A percentile compares a stretch with the other conserved stretches of the same genome.
phyloP scores from a whole-genome alignment of 371 early-diverging fungal species.

The Neoconidiobolus thromboides region DNA sequence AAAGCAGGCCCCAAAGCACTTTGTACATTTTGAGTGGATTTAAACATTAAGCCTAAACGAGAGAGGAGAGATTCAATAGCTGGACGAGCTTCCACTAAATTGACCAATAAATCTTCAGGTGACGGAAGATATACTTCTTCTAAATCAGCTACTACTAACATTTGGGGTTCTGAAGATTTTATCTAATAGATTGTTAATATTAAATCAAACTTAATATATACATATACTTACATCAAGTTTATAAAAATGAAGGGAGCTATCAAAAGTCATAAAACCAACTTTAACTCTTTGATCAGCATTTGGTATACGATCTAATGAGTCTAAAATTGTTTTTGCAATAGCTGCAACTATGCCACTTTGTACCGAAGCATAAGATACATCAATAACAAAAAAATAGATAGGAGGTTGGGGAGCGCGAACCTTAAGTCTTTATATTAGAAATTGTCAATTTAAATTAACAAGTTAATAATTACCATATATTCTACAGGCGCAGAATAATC shows the following conservation, averaged over 20 bases:
- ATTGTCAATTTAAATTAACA: neutral
- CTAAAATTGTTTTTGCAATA: constrained; percentile 61
- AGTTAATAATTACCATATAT: constrained; percentile 44
- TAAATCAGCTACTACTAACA: constrained; percentile 79
- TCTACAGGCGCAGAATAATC: constrained; percentile 91
- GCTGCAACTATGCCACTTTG: constrained; percentile 55
- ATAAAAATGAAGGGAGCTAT: constrained; percentile 76
- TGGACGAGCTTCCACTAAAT: constrained; percentile 52
- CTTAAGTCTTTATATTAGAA: constrained; percentile 6
- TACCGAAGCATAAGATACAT: constrained; percentile 73
- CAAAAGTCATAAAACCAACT: constrained; percentile 79
- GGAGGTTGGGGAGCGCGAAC: constrained; percentile 85
- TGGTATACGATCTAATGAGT: constrained; percentile 68
- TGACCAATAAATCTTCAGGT: constrained; percentile 69
- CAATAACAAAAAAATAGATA: constrained; percentile 79
- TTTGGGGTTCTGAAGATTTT: constrained; percentile 56
- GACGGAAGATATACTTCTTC: constrained; percentile 77
- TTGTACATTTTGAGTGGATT: constrained; percentile 45
- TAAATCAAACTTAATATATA: neutral
- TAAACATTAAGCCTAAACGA: constrained; percentile 66
- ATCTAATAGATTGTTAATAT: constrained; percentile 10
- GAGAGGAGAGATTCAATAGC: constrained; percentile 49
- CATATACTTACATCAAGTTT: constrained; percentile 35
- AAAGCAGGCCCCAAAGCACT: constrained; percentile 74
- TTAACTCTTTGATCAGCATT: constrained; percentile 73